Evolutionary conservation across 2,329 filamentous ascomycete species (phyloP).

Genomic region (Alternaria rosae): DNA sequence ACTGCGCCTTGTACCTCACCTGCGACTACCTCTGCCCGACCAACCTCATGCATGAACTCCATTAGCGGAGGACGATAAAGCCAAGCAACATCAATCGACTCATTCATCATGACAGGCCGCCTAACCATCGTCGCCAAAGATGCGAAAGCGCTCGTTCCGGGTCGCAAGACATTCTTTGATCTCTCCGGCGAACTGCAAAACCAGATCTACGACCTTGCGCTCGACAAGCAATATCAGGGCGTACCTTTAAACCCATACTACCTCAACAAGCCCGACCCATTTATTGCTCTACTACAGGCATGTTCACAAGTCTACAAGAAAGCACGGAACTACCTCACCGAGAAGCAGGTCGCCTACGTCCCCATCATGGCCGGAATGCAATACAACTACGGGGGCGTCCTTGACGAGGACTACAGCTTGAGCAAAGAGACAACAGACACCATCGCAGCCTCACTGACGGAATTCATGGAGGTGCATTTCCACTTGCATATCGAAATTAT

Average conservation of each 20-base stretch:
- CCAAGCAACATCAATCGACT: not conserved
- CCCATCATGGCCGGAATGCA: conserved; percentile 5
- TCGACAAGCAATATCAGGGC: not conserved
- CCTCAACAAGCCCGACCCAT: not conserved
- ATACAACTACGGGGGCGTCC: not conserved
- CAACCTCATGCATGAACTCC: no score
- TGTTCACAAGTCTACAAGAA: conserved; percentile 3
- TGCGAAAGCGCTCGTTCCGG: not conserved
- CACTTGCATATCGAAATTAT: conserved; percentile 7
- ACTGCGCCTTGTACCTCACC: no score
- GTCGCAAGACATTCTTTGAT: conserved; percentile 1
- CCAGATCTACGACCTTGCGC: not conserved
- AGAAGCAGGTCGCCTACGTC: conserved; percentile 3
- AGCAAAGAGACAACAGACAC: conserved; percentile 5
- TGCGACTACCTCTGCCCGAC: no score
- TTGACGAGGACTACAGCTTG: not conserved
- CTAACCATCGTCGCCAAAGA: not conserved
- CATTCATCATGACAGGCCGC: not conserved
- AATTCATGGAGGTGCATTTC: conserved; percentile 4
- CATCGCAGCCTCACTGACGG: conserved; percentile 1
- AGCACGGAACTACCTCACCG: conserved; percentile 3
- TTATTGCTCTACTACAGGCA: not conserved
- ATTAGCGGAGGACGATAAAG: no score
- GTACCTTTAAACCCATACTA: not conserved
- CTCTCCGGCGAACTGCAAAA: conserved; percentile 11